Base-by-base conservation (phyloP, 176 grass and related monocot genomes). In the Aechmea fasciata region DNA sequence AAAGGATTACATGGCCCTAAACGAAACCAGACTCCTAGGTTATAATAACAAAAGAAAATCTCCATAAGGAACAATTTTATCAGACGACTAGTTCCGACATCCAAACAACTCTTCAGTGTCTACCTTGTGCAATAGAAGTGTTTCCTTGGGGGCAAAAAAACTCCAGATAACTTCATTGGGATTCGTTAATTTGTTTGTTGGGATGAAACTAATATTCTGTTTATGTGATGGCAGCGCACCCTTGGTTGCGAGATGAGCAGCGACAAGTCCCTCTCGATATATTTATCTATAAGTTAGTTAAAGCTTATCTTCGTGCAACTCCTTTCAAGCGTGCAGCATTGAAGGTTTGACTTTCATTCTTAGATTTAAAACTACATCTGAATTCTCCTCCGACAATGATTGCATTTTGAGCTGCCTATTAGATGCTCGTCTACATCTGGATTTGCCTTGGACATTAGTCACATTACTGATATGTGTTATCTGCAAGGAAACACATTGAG, bases 241-340 rank as follows among this genome's bases (percentile, higher is more conserved):
- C 93, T 55, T 96, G 93, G 93, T 81, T 96, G 79, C 74, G 88
- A 85, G 89, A 92, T 78, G 77, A 83, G 64, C 54, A 67, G 25
- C 80, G 28, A 10, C 72, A 88, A 78, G 75, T 87, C 67, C 93
- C 88, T 76, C 75, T 96, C 53, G 93, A 96, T 81, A 89, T 96
- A 64, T 81, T 92, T 73, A 78, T 83, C 15, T 90, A 85, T 59
- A 96, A 87, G 73, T 83, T 91, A 71, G 79, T 90, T 73, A 96
- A 92, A 72, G 79, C 67, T 20, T 92, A 96, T 69, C 79, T 96
- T 61, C 85, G 81, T 61, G 87, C 86, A 9, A 90, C 89, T 2
- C 89, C 93, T 83, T 84, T 96, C 76, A 96, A 89, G 75, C 83
- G 86, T 52, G 93, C 93, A 47, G 89, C 93, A 80, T 84, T 92